Conservation (phyloP, 768 basidiomycete genomes). For the Boletellus ananas region DNA sequence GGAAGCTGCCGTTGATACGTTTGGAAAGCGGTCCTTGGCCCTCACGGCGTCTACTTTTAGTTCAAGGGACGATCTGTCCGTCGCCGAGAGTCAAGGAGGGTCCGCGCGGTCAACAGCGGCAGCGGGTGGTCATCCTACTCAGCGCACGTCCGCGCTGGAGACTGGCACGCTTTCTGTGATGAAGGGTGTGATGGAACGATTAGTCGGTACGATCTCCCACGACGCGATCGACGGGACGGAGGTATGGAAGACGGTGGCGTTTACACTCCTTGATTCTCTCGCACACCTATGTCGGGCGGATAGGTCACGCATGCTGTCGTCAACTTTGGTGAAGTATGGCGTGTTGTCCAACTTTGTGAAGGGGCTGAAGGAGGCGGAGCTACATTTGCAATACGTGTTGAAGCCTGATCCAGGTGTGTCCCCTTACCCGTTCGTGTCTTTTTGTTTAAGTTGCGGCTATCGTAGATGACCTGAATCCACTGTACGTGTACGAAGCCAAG, state of each 20-base stretch:
- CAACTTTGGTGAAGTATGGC: constrained; percentile 64
- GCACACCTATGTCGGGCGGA: constrained; percentile 68
- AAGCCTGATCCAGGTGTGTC: constrained; percentile 84
- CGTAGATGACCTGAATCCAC: constrained; percentile 80
- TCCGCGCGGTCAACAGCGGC: constrained; percentile 21
- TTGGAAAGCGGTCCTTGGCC: constrained; percentile 26
- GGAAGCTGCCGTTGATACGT: constrained; percentile 16
- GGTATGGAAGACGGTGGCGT: constrained; percentile 96
- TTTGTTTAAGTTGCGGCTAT: not conserved
- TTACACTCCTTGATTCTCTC: constrained; percentile 82
- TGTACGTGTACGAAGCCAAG: constrained; percentile 95
- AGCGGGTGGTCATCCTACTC: constrained; percentile 5
- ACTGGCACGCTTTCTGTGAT: constrained; percentile 62
- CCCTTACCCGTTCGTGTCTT: not conserved
- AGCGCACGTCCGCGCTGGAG: constrained; percentile 44
- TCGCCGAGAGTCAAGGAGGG: constrained; percentile 36
- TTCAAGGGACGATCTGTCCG: constrained; percentile 38
- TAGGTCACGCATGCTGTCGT: constrained; percentile 60
- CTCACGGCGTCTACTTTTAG: constrained; percentile 34
- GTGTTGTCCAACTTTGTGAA: constrained; percentile 78
- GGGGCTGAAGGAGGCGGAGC: constrained; percentile 80
- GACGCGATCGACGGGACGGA: constrained; percentile 95
- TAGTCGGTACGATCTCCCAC: constrained; percentile 71
- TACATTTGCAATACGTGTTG: constrained; percentile 67
- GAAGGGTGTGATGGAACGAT: constrained; percentile 63